These are phyloP conservation scores for Monosporozyma yasuniensis DNA, from an alignment of 805 yeast species.

Conservation along the genomic window DNA sequence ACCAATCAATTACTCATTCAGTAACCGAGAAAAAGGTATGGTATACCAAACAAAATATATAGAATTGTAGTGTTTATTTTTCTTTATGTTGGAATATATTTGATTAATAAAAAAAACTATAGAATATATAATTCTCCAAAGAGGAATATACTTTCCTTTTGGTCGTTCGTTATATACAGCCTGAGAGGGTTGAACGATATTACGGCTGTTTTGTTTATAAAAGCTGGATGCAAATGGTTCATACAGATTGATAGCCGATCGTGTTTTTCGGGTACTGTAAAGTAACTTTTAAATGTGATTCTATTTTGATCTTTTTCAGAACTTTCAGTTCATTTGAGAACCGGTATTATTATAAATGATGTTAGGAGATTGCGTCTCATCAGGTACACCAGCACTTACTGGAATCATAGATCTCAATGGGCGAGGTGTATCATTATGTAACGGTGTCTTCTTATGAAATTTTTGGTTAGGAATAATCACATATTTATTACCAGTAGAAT, in stretches of 20 bases:
- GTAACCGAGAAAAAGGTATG: constrained; percentile 61
- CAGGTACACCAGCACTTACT: not conserved
- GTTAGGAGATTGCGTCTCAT: no score
- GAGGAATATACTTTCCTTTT: not conserved
- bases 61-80: constrained; percentile 27
- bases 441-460: not conserved
- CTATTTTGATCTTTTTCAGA: not conserved
- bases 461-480: constrained; percentile 1
- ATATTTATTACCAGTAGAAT: not conserved
- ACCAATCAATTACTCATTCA: constrained; percentile 55
- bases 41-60: constrained; percentile 48
- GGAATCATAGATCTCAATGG: not conserved
- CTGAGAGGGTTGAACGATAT: not conserved
- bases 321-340: not conserved
- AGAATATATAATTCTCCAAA: not conserved
- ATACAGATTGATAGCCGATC: not conserved
- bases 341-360: not conserved
- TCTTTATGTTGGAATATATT: not conserved
- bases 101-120: not conserved
- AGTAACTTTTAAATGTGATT: no score
- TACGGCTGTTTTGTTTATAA: not conserved
- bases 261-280: no score
- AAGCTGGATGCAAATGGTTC: not conserved
- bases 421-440: not conserved
- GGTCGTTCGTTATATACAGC: not conserved